Conservation (phyloP, 2,329 filamentous ascomycete genomes). For the Fusarium tanahbumbuense region DNA sequence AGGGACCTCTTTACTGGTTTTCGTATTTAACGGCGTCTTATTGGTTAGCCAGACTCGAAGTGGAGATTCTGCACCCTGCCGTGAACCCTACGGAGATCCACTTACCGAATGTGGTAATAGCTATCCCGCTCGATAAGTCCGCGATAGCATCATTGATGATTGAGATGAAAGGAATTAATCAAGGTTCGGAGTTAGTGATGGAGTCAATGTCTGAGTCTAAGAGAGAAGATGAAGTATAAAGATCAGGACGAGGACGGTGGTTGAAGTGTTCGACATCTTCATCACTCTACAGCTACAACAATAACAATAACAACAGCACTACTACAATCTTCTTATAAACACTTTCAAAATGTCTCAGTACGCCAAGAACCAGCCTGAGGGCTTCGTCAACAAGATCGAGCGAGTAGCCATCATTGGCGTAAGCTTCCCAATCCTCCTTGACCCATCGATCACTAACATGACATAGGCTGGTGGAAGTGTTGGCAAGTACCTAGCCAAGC, state of each 20-base stretch:
- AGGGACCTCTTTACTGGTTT: background rate
- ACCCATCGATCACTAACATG: background rate
- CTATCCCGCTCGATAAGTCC: conserved; percentile 5
- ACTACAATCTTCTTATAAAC: background rate
- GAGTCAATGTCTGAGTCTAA: fast-evolving
- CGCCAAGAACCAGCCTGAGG: conserved; percentile 52
- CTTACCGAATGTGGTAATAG: conserved; percentile 24
- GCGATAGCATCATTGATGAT: conserved; percentile 20
- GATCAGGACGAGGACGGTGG: fast-evolving
- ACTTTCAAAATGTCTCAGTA: conserved; percentile 40
- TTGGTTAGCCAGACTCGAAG: background rate
- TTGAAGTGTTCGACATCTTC: background rate
- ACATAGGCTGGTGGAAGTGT: conserved; percentile 57
- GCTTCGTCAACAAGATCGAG: conserved; percentile 56
- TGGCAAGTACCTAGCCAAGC: conserved; percentile 53
- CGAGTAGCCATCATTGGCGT: conserved; percentile 62
- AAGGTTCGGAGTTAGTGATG: background rate
- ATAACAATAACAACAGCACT: background rate
- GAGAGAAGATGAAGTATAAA: background rate
- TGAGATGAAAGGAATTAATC: conserved; percentile 7
- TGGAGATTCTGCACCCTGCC: background rate
- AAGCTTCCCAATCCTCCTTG: conserved; percentile 40
- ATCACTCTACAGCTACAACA: background rate
- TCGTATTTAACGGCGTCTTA: conserved; percentile 24
- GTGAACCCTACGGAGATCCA: background rate